Conservation (phyloP, 331 rosid species). For the Quercus tomentella region DNA sequence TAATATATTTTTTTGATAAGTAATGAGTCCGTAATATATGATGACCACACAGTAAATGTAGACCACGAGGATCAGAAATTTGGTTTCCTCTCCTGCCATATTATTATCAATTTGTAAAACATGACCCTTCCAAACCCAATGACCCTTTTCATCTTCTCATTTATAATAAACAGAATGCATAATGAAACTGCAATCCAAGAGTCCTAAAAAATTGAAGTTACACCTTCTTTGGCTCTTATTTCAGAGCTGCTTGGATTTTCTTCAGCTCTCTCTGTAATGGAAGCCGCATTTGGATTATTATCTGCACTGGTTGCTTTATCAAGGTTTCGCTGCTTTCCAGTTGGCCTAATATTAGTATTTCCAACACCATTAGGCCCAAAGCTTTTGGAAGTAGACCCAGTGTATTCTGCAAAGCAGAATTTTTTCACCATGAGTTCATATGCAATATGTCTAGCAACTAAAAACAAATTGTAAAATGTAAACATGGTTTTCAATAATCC, state of each 20-base stretch:
- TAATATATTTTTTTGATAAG: neutral
- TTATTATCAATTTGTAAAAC: neutral
- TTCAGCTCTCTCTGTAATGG: constrained; percentile 39
- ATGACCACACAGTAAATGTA: neutral
- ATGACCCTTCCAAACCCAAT: neutral
- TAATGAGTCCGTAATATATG: neutral
- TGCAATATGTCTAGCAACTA: neutral
- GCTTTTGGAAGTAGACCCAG: constrained; percentile 30
- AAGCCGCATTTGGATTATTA: constrained; percentile 21
- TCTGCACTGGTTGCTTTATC: constrained; percentile 27
- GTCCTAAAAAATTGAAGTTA: constrained; percentile 7
- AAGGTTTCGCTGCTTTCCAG: constrained; percentile 30
- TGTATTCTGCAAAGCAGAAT: constrained; percentile 35
- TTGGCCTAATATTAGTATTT: constrained; percentile 11
- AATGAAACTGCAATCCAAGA: neutral
- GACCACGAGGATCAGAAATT: neutral
- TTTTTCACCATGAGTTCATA: constrained; percentile 18
- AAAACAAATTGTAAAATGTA: neutral
- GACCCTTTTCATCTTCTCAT: neutral
- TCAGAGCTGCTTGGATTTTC: constrained; percentile 71
- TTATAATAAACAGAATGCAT: neutral
- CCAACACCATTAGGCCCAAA: neutral
- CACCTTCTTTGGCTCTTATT: constrained; percentile 90
- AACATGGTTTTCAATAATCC: neutral
- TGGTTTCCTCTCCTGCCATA: constrained; percentile 1